Conservation (phyloP, 106 monocot species). For the Alisma plantagoaquatica region DNA sequence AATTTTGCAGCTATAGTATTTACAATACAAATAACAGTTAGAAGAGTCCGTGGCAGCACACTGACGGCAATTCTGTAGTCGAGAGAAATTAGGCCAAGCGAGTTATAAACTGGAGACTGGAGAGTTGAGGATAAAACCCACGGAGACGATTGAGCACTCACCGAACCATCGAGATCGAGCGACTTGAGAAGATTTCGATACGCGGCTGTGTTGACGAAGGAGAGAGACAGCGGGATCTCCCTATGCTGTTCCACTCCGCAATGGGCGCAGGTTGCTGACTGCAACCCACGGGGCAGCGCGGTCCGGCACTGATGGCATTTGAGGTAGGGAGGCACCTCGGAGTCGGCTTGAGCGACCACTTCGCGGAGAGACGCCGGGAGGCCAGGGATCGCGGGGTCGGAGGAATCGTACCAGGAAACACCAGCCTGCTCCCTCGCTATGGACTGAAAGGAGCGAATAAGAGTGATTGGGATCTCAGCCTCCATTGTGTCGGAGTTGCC, state of each 20-base stretch:
- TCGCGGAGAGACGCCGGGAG: slow-evolving; percentile 30
- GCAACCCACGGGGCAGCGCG: slow-evolving; percentile 31
- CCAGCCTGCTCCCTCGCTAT: slow-evolving; percentile 34
- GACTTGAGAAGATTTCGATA: slow-evolving; percentile 48
- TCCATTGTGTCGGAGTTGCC: too few relatives aligned
- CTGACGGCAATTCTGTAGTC: too few relatives aligned
- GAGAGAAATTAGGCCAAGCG: too few relatives aligned
- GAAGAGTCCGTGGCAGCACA: too few relatives aligned
- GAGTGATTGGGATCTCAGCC: slow-evolving; percentile 39
- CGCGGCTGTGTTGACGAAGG: slow-evolving; percentile 42
- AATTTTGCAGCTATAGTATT: too few relatives aligned
- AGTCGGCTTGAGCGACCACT: slow-evolving; percentile 28
- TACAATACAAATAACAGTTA: too few relatives aligned
- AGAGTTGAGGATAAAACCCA: too few relatives aligned
- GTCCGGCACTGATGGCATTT: slow-evolving; percentile 43
- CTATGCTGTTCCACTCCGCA: slow-evolving; percentile 38
- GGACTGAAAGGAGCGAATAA: slow-evolving; percentile 42
- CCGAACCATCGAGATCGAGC: slow-evolving; percentile 70
- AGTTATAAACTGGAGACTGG: too few relatives aligned
- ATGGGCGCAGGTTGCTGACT: slow-evolving; percentile 49
- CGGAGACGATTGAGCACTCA: too few relatives aligned
- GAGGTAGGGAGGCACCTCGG: slow-evolving; percentile 19
- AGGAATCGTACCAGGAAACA: slow-evolving; percentile 24
- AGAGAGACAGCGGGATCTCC: slow-evolving; percentile 24
- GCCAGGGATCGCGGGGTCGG: slow-evolving; percentile 7